A percentile compares a stretch with the other conserved stretches of the same genome.
phyloP scores from a whole-genome alignment of 169 alveolate genomes.

The Eimeria necatrix region DNA sequence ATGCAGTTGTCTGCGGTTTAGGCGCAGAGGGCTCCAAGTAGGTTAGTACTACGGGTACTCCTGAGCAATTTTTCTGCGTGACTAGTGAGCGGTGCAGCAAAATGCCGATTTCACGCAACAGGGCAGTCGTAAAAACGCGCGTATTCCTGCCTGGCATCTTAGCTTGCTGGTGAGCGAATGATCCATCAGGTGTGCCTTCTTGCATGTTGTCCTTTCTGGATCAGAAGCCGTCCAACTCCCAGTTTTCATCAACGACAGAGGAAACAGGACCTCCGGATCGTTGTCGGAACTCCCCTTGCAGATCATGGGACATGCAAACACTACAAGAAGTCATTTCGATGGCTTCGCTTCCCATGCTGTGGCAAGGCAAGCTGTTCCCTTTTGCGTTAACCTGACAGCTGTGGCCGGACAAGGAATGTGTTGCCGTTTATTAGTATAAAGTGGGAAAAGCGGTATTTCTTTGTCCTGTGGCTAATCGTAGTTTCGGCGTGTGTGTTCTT shows the following conservation, averaged over 20 bases:
- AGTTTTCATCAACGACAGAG: constrained; percentile 52
- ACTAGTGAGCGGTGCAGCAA: too few species aligned
- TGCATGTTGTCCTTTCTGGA: background rate
- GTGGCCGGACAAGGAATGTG: background rate
- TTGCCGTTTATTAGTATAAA: background rate
- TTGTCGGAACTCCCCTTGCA: constrained; percentile 91
- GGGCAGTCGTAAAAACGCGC: too few species aligned
- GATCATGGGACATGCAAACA: constrained; percentile 92
- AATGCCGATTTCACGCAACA: too few species aligned
- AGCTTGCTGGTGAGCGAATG: too few species aligned
- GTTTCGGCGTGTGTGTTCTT: background rate
- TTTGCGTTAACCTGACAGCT: background rate
- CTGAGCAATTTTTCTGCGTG: too few species aligned
- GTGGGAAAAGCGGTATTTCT: background rate
- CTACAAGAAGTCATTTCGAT: constrained; percentile 92
- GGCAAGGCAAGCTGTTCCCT: constrained; percentile 84
- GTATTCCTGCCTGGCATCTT: too few species aligned
- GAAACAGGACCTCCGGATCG: constrained; percentile 69
- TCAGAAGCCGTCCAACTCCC: background rate
- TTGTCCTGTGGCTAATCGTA: background rate
- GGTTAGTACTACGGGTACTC: background rate
- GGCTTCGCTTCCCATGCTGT: constrained; percentile 95
- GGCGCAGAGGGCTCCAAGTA: constrained; percentile 19
- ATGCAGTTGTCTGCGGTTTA: constrained; percentile 46
- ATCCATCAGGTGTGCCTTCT: background rate